Evolutionary conservation across 768 basidiomycete genomes (phyloP).

Genomic region (Leccinum aurantiacum): DNA sequence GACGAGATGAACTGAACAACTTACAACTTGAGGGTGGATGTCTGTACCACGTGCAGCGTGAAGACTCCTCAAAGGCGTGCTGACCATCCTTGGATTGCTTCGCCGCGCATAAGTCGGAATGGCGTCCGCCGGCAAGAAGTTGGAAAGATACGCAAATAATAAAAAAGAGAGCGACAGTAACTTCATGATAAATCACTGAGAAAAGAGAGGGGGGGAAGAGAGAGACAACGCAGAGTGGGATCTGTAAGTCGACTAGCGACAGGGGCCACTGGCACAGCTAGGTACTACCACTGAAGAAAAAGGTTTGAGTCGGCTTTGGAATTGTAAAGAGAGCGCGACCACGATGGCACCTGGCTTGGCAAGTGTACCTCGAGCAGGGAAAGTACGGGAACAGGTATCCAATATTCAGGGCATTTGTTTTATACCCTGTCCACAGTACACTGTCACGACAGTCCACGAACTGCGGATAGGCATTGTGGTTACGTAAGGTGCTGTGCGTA

Average conservation of each 20-base stretch:
- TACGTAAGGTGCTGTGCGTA: conserved; percentile 16
- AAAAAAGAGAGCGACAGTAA: conserved; percentile 46
- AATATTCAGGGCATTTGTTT: conserved; percentile 1
- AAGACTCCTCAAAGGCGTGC: conserved; percentile 42
- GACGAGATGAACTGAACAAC: conserved; percentile 16
- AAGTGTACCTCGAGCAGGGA: neutral
- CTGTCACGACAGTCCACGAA: neutral
- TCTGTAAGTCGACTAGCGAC: conserved; percentile 17
- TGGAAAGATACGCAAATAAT: conserved; percentile 53
- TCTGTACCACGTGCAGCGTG: conserved; percentile 27
- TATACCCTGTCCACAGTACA: conserved; percentile 10
- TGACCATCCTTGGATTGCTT: conserved; percentile 35
- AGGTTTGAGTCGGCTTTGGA: conserved; percentile 17
- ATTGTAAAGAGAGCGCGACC: conserved; percentile 7
- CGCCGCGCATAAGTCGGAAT: conserved; percentile 21
- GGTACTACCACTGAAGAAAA: neutral
- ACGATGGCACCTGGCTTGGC: conserved; percentile 24
- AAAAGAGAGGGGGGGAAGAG: neutral
- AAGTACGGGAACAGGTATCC: neutral
- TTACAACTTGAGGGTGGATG: conserved; percentile 45
- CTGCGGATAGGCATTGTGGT: neutral
- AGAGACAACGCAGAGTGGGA: neutral
- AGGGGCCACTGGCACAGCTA: neutral
- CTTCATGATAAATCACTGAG: conserved; percentile 45
- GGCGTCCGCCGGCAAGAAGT: conserved; percentile 37